phyloP scores from a whole-genome alignment of 192 early-diverging fungal genomes.

The Podochytrium sp. region DNA sequence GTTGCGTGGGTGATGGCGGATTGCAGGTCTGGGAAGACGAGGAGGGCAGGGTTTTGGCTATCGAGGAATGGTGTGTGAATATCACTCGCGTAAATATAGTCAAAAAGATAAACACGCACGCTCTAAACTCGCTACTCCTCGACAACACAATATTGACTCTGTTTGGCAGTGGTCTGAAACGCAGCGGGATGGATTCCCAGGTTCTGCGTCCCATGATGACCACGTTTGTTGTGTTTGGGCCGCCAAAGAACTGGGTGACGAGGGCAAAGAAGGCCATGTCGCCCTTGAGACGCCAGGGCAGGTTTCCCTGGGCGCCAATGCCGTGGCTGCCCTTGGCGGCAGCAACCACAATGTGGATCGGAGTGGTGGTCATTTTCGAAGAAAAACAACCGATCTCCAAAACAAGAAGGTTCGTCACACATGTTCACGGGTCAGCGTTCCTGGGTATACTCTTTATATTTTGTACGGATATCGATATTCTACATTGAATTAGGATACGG shows the following conservation, averaged over 20 bases:
- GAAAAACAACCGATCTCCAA: too few relatives aligned
- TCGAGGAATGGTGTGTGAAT: not conserved
- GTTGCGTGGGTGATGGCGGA: constrained; percentile 59
- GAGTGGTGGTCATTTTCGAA: too few relatives aligned
- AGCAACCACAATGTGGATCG: constrained; percentile 78
- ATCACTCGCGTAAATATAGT: not conserved
- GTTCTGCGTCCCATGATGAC: constrained; percentile 93
- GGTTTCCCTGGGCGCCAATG: constrained; percentile 70
- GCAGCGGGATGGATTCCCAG: constrained; percentile 90
- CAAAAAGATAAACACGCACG: not conserved
- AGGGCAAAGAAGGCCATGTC: constrained; percentile 86
- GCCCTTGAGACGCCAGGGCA: constrained; percentile 87
- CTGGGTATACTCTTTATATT: too few relatives aligned
- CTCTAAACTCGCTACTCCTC: constrained; percentile 47
- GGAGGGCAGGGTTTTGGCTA: not conserved
- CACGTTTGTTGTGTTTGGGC: constrained; percentile 57
- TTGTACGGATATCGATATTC: too few relatives aligned
- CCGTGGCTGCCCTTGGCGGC: constrained; percentile 69
- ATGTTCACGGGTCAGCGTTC: too few relatives aligned
- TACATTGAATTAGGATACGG: too few relatives aligned
- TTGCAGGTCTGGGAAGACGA: constrained; percentile 53
- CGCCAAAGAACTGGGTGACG: constrained; percentile 58
- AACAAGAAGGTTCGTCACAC: too few relatives aligned
- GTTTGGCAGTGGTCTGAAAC: constrained; percentile 75
- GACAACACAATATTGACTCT: constrained; percentile 89